phyloP scores from a whole-genome alignment of 106 monocot genomes.

The Allium sativum region DNA sequence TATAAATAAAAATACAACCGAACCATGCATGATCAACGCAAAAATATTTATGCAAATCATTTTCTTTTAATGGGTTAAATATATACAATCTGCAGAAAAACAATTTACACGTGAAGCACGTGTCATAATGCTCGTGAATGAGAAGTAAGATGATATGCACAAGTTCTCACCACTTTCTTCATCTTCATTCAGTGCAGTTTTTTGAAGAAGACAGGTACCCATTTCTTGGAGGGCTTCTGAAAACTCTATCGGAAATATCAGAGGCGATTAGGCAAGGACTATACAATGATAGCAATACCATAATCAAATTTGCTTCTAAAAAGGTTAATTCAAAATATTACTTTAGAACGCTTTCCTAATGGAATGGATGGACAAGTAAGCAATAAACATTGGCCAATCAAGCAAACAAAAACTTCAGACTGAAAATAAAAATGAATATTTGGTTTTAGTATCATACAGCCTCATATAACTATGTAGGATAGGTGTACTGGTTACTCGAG shows the following conservation, averaged over 20 bases:
- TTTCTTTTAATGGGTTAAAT: too few relatives aligned
- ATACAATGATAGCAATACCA: background rate
- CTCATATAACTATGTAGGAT: too few relatives aligned
- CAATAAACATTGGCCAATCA: background rate
- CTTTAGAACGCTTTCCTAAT: too few relatives aligned
- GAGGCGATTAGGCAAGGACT: background rate
- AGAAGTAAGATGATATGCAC: background rate
- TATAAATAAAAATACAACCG: too few relatives aligned
- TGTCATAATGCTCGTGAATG: background rate
- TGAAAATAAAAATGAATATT: background rate
- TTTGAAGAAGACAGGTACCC: constrained; percentile 67
- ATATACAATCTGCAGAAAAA: too few relatives aligned
- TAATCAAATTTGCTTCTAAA: background rate
- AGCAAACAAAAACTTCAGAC: background rate
- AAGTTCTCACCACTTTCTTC: constrained; percentile 60
- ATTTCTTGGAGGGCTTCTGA: constrained; percentile 67
- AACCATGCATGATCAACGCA: too few relatives aligned
- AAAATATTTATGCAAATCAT: too few relatives aligned
- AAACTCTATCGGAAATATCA: constrained; percentile 40
- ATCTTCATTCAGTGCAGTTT: constrained; percentile 58
- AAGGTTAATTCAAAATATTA: background rate
- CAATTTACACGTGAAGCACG: too few relatives aligned
- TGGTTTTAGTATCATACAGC: too few relatives aligned
- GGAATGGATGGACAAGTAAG: background rate
- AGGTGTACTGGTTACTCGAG: too few relatives aligned